phyloP scores from a whole-genome alignment of 352 stramenopile genomes.

The Pythium oligandrum region DNA sequence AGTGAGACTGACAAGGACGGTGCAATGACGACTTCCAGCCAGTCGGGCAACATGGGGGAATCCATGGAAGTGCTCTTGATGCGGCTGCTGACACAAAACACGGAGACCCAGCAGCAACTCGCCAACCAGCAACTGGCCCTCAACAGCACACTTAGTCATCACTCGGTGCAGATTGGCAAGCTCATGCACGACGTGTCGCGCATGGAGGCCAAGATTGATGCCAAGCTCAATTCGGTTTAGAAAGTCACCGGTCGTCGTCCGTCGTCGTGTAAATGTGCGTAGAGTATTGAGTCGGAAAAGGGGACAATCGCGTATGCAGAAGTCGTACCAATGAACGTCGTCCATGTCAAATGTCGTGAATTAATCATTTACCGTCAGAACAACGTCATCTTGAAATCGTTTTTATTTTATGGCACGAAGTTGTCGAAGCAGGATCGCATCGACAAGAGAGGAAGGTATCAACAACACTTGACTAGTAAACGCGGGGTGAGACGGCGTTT shows the following conservation, averaged over 20 bases:
- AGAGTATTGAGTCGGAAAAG: too few species aligned
- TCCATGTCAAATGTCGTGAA: too few species aligned
- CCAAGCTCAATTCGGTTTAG: conserved; percentile 23
- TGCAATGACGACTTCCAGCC: conserved; percentile 8
- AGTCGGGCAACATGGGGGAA: conserved; percentile 10
- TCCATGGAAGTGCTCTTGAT: conserved; percentile 77
- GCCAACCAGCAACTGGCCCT: conserved; percentile 73
- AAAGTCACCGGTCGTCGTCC: background rate
- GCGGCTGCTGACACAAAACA: conserved; percentile 77
- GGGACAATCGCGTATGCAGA: too few species aligned
- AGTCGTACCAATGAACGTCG: too few species aligned
- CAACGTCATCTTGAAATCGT: too few species aligned
- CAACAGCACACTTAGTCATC: conserved; percentile 49
- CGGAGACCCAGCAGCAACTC: conserved; percentile 78
- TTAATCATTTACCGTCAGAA: too few species aligned
- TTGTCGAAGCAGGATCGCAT: too few species aligned
- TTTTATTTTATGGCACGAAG: too few species aligned
- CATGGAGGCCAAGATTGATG: conserved; percentile 77
- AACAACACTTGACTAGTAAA: too few species aligned
- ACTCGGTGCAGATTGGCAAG: conserved; percentile 70
- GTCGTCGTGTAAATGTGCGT: background rate
- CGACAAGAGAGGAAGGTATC: too few species aligned
- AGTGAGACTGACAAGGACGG: background rate
- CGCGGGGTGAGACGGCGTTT: conserved; percentile 14
- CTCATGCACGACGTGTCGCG: conserved; percentile 69